Evolutionary conservation across 768 basidiomycete species (phyloP).

Genomic region (Coprinellus aureogranulatus): DNA sequence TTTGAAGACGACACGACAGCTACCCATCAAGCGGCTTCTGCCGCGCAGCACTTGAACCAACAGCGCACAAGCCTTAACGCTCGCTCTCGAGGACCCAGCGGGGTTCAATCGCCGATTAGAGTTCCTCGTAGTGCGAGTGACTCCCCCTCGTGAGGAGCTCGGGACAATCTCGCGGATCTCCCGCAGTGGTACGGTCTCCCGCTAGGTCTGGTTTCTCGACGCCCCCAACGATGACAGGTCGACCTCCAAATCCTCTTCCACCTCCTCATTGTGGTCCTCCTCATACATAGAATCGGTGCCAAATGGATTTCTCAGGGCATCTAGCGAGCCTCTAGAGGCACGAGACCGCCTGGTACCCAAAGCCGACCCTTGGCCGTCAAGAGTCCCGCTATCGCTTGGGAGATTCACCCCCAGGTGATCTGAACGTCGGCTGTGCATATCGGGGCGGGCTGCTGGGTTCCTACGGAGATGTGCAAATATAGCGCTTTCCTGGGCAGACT

Average conservation of each 20-base stretch:
- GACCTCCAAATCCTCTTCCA: conserved; percentile 54
- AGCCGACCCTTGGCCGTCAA: conserved; percentile 46
- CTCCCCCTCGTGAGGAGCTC: too few species aligned
- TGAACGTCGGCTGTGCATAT: conserved; percentile 45
- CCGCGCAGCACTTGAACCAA: too few species aligned
- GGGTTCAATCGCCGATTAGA: too few species aligned
- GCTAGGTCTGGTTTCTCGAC: too few species aligned
- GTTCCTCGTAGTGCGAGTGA: too few species aligned
- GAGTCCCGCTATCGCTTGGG: conserved; percentile 53
- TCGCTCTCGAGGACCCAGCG: too few species aligned
- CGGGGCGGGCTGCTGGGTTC: conserved; percentile 46
- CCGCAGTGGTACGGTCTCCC: too few species aligned
- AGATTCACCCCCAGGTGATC: conserved; percentile 69
- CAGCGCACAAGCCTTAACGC: too few species aligned
- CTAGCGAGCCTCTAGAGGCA: conserved; percentile 57
- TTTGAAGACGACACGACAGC: too few species aligned
- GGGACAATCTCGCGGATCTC: too few species aligned
- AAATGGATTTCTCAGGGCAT: conserved; percentile 73
- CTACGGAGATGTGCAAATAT: conserved; percentile 79
- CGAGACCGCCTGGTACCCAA: conserved; percentile 49
- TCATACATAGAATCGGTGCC: conserved; percentile 59
- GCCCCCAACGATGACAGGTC: conserved; percentile 84
- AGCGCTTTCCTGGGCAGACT: conserved; percentile 78
- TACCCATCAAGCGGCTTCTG: too few species aligned
- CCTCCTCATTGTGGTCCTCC: conserved; percentile 48